These are phyloP conservation scores for Nematodospora anomalae DNA, from an alignment of 1,139 yeast species.

Conservation along the genomic window DNA sequence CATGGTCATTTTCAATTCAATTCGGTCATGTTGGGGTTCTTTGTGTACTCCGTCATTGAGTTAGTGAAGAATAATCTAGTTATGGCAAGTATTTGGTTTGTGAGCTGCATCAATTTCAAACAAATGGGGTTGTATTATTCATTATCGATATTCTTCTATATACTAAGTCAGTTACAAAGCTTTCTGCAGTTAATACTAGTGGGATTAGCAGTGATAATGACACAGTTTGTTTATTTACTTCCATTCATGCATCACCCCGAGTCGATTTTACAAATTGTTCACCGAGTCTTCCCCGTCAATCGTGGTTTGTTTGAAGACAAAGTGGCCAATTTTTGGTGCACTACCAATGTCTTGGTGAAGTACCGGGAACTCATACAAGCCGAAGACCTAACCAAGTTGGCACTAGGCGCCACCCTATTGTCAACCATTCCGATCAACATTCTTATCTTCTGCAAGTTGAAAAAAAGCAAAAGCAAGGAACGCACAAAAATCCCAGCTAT, in stretches of 20 bases:
- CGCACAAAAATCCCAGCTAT: conserved; percentile 22
- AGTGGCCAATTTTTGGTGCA: conserved; percentile 97
- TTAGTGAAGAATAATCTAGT: conserved; percentile 63
- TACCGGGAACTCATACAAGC: conserved; percentile 57
- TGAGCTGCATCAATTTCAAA: conserved; percentile 77
- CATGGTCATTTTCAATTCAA: conserved; percentile 98
- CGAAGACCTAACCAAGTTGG: conserved; percentile 59
- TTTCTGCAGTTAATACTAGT: conserved; percentile 50
- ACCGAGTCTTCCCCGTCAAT: conserved; percentile 84
- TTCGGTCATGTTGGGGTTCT: conserved; percentile 88
- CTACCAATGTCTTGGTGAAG: conserved; percentile 74
- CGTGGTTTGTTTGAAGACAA: conserved; percentile 98
- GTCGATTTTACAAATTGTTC: conserved; percentile 38
- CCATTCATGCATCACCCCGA: conserved; percentile 54
- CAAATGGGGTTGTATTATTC: conserved; percentile 96
- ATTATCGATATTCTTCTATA: conserved; percentile 80
- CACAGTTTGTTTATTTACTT: conserved; percentile 52
- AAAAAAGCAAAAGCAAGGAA: conserved; percentile 21
- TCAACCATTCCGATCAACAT: conserved; percentile 70
- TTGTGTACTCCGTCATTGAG: conserved; percentile 66
- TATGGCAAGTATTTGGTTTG: conserved; percentile 78
- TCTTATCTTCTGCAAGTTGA: conserved; percentile 52
- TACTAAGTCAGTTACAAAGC: conserved; percentile 47
- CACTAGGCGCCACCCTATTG: conserved; percentile 62
- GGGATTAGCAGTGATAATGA: conserved; percentile 58